These are phyloP conservation scores for Beverwykella pulmonaria DNA, from an alignment of 495 filamentous ascomycete species.

Conservation along the genomic window DNA sequence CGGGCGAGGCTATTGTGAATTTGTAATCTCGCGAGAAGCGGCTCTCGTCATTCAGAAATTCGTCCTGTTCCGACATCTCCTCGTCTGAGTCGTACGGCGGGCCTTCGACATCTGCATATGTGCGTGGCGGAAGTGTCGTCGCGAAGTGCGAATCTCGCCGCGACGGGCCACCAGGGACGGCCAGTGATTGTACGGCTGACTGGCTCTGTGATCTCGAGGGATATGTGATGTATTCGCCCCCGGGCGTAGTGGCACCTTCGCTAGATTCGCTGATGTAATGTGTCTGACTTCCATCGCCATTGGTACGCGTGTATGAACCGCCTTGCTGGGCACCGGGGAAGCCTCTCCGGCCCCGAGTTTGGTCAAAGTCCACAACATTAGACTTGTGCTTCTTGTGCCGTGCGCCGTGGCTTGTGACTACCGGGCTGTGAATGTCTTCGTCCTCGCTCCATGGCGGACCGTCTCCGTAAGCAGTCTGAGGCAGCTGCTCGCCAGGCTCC, in stretches of 20 bases:
- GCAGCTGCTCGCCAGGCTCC: constrained; percentile 62
- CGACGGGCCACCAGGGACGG: constrained; percentile 48
- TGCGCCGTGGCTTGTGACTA: constrained; percentile 62
- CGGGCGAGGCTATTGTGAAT: constrained; percentile 91
- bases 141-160: constrained; percentile 53
- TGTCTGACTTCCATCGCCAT: constrained; percentile 73
- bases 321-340: constrained; percentile 49
- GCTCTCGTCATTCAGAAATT: constrained; percentile 59
- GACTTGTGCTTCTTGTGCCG: constrained; percentile 86
- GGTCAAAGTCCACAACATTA: constrained; percentile 54
- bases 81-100: constrained; percentile 44
- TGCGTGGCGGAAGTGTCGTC: constrained; percentile 52
- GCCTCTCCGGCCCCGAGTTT: constrained; percentile 50
- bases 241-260: constrained; percentile 69
- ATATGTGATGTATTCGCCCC: constrained; percentile 81
- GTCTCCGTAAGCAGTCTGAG: constrained; percentile 84
- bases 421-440: constrained; percentile 90
- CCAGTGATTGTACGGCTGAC: constrained; percentile 51
- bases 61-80: constrained; percentile 48
- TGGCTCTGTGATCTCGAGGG: constrained; percentile 50
- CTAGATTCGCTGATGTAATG: constrained; percentile 73
- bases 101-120: constrained; percentile 56
- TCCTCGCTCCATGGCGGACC: constrained; percentile 98
- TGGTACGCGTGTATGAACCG: constrained; percentile 66
- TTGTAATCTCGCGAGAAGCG: constrained; percentile 87